Evolutionary conservation across 768 basidiomycete genomes (phyloP), one percentile per base, ranked within the genome.

Genomic region (Suillus occidentalis): DNA sequence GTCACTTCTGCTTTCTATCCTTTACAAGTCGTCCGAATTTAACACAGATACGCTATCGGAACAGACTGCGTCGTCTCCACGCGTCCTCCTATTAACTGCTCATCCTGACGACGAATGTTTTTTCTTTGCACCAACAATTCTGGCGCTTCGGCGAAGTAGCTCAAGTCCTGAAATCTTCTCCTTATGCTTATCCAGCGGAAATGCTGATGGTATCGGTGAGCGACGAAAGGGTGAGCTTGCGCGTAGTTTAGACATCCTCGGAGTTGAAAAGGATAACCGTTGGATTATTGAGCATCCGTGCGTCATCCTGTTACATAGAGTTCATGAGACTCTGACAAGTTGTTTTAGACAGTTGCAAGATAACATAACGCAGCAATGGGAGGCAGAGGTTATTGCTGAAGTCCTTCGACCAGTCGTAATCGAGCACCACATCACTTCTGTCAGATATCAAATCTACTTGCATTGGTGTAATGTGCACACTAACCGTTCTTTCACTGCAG

Each of bases 21-120:
- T 76, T 60, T 75, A 70, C 65, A 68, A 68, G 64, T 72, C 74
- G 18, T 66, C 68, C 34, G 71, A 70, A 36, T 70, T 65, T 47
- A 74, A 76, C 56, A 68, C 43, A 60, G 64, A 72, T 37, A 56
- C 64, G 63, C 55, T 77, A 25, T 69, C 63, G 49, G 20, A 20
- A 22, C 50, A 14, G 31, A 28, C 65, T 58, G 0, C 43, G 3
- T 66, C 71, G 31, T 16, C 63, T 56, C 49, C 64, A 70, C 67
- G 72, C 31, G 73, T 92, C 40, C 80, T 95, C 43, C 75, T 97
- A 4, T 75, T 98, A 53, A 97, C 95, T 0, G 94, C 95, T 34
- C 95, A 98, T 73, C 95, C 95, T 3, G 95, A 97, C 73, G 95
- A 98, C 73, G 95, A 97, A 78, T 89, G 88, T 74, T 85, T 96